Conservation (phyloP, 208 protist species). For the Leishmania major region DNA sequence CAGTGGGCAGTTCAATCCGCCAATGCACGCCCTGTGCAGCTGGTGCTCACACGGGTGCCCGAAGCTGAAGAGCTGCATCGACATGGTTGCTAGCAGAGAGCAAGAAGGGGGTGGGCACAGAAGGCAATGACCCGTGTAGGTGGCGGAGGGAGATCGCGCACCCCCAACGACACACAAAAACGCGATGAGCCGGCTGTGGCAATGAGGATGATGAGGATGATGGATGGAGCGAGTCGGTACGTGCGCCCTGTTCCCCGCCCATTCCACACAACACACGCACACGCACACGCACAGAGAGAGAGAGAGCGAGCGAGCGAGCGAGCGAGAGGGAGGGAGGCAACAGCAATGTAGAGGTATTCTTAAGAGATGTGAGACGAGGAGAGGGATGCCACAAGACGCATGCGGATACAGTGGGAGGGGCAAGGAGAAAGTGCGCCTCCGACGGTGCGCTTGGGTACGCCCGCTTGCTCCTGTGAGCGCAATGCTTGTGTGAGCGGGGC, state of each 20-base stretch:
- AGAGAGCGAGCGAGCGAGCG: no score
- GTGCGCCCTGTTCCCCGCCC: not conserved
- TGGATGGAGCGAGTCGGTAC: not conserved
- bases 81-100: constrained; percentile 29
- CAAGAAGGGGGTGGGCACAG: not conserved
- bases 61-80: constrained; percentile 89
- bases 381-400: not conserved
- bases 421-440: not conserved
- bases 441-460: not conserved
- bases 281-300: not conserved
- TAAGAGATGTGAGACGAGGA: not conserved
- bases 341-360: not conserved
- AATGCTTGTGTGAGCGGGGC: not conserved
- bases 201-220: not conserved
- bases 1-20: constrained; percentile 81
- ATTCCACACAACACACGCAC: not conserved
- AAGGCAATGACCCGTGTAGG: not conserved
- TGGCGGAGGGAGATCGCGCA: not conserved
- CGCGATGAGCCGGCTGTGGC: not conserved
- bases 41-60: constrained; percentile 92
- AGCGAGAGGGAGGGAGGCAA: no score
- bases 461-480: not conserved
- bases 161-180: not conserved
- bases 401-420: not conserved
- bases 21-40: constrained; percentile 84